A percentile compares a stretch with the other conserved stretches of the same genome.
Evolutionary conservation across 2,329 filamentous ascomycete genomes (phyloP).

Genomic region (Fusarium sp.): DNA sequence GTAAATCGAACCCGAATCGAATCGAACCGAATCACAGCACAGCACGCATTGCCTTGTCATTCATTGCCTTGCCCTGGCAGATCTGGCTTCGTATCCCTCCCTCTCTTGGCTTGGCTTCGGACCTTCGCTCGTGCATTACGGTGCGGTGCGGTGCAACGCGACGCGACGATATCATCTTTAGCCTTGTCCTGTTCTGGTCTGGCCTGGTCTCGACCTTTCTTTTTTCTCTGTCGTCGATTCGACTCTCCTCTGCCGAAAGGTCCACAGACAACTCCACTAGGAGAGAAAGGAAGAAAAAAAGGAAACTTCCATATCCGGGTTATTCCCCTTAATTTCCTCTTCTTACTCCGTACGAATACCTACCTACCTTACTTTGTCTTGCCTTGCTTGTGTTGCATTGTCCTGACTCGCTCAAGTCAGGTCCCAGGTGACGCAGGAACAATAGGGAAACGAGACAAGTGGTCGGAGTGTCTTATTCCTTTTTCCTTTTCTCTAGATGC

Average conservation of each 20-base stretch:
- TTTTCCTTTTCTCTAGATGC: not conserved
- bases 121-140: not conserved
- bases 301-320: constrained; percentile 28
- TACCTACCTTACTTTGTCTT: too few species aligned
- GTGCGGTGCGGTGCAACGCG: not conserved
- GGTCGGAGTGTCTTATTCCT: not conserved
- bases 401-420: constrained; percentile 17
- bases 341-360: too few species aligned
- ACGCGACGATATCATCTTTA: not conserved
- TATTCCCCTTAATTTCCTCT: constrained; percentile 22
- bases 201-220: not conserved
- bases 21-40: not conserved
- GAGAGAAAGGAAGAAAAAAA: constrained; percentile 6
- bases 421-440: constrained; percentile 1
- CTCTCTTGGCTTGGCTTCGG: too few species aligned
- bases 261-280: not conserved
- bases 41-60: constrained; percentile 3
- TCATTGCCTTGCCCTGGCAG: constrained; percentile 1
- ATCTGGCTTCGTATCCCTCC: constrained; percentile 7
- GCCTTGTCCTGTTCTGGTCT: not conserved
- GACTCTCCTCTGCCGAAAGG: too few species aligned
- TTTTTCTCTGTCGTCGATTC: not conserved
- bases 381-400: not conserved
- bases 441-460: constrained; percentile 1
- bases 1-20: not conserved